A percentile compares a stretch with the other conserved stretches of the same genome.
phyloP scores from a whole-genome alignment of 116 monocot genomes.

The Papilionanthe hybrid region DNA sequence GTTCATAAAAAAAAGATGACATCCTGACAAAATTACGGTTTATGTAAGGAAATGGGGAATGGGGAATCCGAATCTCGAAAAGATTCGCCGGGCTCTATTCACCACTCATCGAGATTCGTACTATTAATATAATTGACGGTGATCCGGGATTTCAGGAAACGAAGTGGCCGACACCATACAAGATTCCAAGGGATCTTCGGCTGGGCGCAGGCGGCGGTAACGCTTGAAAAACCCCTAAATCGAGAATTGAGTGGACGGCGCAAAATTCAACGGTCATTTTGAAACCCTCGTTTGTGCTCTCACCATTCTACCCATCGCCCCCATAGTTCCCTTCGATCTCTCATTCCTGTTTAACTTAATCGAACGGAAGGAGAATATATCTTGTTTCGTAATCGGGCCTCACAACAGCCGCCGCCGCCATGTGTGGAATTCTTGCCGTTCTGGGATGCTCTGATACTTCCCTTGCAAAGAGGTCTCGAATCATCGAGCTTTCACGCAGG shows the following conservation, averaged over 20 bases:
- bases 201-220: neutral
- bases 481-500: conserved; percentile 98
- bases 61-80: too few species aligned
- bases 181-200: neutral
- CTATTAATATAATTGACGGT: too few species aligned
- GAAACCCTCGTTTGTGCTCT: neutral
- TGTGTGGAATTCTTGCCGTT: conserved; percentile 96
- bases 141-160: too few species aligned
- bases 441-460: conserved; percentile 83
- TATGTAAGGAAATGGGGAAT: too few species aligned
- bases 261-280: neutral
- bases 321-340: neutral
- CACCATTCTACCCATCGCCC: neutral
- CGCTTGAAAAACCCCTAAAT: conserved; percentile 1
- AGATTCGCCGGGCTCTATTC: too few species aligned
- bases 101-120: too few species aligned
- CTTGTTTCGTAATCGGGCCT: neutral
- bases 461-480: conserved; percentile 68
- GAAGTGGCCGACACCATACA: too few species aligned
- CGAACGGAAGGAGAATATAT: neutral
- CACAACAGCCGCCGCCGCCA: conserved; percentile 16
- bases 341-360: neutral
- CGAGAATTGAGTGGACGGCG: neutral
- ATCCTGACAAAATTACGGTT: too few species aligned
- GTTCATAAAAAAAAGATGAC: too few species aligned